Conservation (phyloP, 352 stramenopile species). For the Phytophthora parvispora region DNA sequence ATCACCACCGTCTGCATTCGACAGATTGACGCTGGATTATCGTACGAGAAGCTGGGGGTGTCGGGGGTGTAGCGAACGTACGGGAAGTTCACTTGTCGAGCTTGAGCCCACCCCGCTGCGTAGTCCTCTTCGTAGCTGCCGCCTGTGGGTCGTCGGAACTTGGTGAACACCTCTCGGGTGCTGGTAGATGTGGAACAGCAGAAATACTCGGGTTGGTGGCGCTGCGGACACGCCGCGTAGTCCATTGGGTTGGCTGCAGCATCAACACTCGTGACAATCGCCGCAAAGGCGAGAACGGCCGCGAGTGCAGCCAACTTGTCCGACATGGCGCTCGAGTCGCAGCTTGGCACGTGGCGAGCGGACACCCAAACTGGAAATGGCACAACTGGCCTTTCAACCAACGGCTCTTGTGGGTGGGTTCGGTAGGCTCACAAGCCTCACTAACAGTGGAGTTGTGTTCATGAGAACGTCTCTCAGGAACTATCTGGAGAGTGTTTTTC, state of each 20-base stretch:
- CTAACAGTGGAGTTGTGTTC: too few relatives aligned
- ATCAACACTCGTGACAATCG: not conserved
- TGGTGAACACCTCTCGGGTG: constrained; percentile 42
- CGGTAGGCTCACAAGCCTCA: too few relatives aligned
- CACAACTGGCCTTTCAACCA: constrained; percentile 4
- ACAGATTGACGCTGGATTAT: constrained; percentile 32
- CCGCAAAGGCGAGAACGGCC: not conserved
- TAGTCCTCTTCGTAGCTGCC: constrained; percentile 41
- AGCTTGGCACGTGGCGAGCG: not conserved
- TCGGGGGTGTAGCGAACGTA: constrained; percentile 39
- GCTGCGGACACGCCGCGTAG: constrained; percentile 41
- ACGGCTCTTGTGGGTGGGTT: too few relatives aligned
- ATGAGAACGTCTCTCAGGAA: too few relatives aligned
- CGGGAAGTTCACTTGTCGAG: constrained; percentile 45
- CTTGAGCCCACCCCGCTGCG: constrained; percentile 25
- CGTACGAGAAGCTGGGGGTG: constrained; percentile 42
- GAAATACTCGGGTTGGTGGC: constrained; percentile 43
- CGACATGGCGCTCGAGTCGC: not conserved
- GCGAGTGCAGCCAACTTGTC: not conserved
- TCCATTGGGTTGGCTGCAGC: constrained; percentile 18
- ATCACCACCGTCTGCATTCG: constrained; percentile 28
- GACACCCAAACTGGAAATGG: constrained; percentile 13
- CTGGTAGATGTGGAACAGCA: constrained; percentile 39
- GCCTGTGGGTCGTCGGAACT: constrained; percentile 36
- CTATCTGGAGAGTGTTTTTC: too few relatives aligned